Evolutionary conservation across 2,329 filamentous ascomycete species (phyloP).

Genomic region (Fusarium pseudonygamai): DNA sequence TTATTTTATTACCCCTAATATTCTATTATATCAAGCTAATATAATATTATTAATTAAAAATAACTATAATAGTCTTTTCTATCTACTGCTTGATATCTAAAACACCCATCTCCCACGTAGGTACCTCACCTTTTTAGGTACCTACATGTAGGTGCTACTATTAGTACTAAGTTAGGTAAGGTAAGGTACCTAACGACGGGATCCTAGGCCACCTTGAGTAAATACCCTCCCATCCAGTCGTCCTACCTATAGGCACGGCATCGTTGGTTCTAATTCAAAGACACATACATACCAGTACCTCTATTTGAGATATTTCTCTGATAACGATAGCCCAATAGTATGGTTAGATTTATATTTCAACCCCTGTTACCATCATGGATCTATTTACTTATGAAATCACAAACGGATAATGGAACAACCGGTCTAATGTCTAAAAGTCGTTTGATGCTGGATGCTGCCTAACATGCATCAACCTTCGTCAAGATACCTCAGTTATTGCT

Average conservation of each 20-base stretch:
- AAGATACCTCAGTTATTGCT: conserved; percentile 1
- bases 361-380: not conserved
- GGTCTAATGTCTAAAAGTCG: not conserved
- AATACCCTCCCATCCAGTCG: not conserved
- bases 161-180: no score
- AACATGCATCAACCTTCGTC: conserved; percentile 13
- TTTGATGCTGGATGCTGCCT: conserved; percentile 11
- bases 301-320: not conserved
- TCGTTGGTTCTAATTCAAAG: not conserved
- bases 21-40: no score
- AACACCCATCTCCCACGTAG: no score
- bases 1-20: no score
- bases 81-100: no score
- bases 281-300: not conserved
- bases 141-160: no score
- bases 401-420: not conserved
- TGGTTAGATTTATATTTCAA: not conserved
- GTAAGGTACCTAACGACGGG: not conserved
- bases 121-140: no score
- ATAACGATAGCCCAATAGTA: not conserved
- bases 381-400: not conserved
- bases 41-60: no score
- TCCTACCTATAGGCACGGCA: not conserved
- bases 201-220: not conserved
- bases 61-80: no score